Evolutionary conservation across 2,329 filamentous ascomycete species (phyloP), one percentile per base, ranked within the genome.

Genomic region (Teratosphaeria gauchensis): DNA sequence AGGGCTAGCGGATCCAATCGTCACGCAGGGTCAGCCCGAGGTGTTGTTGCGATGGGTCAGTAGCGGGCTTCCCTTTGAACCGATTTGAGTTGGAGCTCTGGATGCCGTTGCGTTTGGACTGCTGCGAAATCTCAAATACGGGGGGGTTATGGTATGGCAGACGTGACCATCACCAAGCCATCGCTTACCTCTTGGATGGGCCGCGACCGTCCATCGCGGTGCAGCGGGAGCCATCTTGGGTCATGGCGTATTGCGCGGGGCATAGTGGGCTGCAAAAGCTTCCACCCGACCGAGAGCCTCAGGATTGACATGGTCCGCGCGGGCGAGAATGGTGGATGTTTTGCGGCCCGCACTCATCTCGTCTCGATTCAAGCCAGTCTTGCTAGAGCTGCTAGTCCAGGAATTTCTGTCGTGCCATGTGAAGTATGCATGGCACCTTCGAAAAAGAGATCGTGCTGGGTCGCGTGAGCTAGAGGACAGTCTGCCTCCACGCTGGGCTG

Each of bases 21-120:
- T 33, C 42, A 54, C 51, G 58, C 58, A 58, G 56, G 56, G 56
- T 14, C 38, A 48, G 54, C 58, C 59, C 59, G 59, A 61, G 59
- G 59, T 61, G 59, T 56, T 31, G 48, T 9, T 58, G 55, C 24
- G 52, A 11, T 32, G 21, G 28, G 2, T 28, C 24, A 28, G 24
- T 28, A 28, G 24, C 24, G 24, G 24, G 24, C 24, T 28, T 28
- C 24, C 58, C 33, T 55, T 54, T 56, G 53, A 59, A 59, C 46
- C 21, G 54, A 32, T 56, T 54, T 33, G 5, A 14, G 33, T 11
- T 3, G 33, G 28, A 19, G 33, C 53, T 58, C 57, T 53, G 32
- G 57, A 46, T 32, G 19, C 31, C 31, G n/a, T 7, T 56, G 16
- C 32, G 4, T 33, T 32, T 35, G 56, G 2, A 16, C 16, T 19